Conservation (phyloP, 2,329 filamentous ascomycete species). For the Scytalidium sp. region DNA sequence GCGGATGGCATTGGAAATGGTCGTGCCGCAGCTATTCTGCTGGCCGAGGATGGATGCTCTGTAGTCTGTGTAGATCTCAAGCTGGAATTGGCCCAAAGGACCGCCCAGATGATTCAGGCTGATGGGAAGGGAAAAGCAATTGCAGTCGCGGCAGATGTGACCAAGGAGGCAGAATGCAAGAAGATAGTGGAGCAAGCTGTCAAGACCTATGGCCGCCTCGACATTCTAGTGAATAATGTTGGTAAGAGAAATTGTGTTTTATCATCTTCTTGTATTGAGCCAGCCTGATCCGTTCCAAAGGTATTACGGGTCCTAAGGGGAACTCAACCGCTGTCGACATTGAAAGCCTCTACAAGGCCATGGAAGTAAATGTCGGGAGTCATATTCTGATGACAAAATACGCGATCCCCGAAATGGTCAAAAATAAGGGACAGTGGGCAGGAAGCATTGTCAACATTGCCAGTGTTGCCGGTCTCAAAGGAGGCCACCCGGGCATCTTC, state of each 20-base stretch:
- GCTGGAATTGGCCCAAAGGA: constrained; percentile 44
- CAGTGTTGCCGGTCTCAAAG: constrained; percentile 52
- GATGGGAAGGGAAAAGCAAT: constrained; percentile 38
- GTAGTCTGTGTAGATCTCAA: constrained; percentile 57
- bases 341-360: constrained; percentile 49
- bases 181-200: constrained; percentile 35
- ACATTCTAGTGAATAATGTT: constrained; percentile 64
- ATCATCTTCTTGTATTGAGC: no score
- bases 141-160: constrained; percentile 51
- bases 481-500: constrained; percentile 40
- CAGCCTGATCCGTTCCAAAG: no score
- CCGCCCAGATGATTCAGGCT: constrained; percentile 47
- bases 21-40: constrained; percentile 52
- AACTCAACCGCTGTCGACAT: constrained; percentile 60
- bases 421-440: constrained; percentile 42
- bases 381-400: constrained; percentile 65
- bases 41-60: constrained; percentile 54
- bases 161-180: constrained; percentile 47
- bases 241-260: no score
- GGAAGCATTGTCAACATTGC: constrained; percentile 62
- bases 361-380: constrained; percentile 60
- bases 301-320: constrained; percentile 52
- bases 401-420: constrained; percentile 56
- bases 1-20: constrained; percentile 60
- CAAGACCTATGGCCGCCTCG: constrained; percentile 49